Evolutionary conservation across 192 early-diverging fungal species (phyloP).

Genomic region (Neocallimastix lanati): DNA sequence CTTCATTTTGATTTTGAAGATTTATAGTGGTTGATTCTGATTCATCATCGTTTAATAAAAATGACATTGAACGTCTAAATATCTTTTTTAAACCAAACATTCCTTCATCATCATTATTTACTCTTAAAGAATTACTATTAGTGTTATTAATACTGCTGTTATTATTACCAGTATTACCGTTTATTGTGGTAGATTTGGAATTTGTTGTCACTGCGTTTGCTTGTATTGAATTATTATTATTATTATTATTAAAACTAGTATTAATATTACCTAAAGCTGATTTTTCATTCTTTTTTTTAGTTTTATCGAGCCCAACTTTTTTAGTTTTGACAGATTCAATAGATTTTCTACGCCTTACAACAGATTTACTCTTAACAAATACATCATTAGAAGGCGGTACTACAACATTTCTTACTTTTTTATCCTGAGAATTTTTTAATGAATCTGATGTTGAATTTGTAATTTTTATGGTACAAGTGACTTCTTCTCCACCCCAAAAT

Average conservation of each 20-base stretch:
- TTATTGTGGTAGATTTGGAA: too few species aligned
- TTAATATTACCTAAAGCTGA: not conserved
- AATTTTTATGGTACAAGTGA: not conserved
- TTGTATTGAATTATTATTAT: not conserved
- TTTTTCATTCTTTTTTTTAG: not conserved
- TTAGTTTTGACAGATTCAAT: not conserved
- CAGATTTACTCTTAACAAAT: not conserved
- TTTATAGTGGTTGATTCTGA: not conserved
- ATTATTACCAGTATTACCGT: too few species aligned
- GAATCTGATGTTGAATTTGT: not conserved
- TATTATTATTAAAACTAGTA: not conserved
- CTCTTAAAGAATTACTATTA: too few species aligned
- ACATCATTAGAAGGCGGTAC: not conserved
- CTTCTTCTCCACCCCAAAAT: not conserved
- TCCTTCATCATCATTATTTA: not conserved
- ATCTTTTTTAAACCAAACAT: not conserved
- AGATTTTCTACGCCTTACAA: not conserved
- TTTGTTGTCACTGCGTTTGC: not conserved
- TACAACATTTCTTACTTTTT: not conserved
- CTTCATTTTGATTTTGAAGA: not conserved
- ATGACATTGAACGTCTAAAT: not conserved
- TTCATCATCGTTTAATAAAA: not conserved
- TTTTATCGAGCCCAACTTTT: not conserved
- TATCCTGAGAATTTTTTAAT: not conserved
- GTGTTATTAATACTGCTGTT: too few species aligned